Base-by-base conservation (phyloP, 441 rosid species). In the Metrosideros polymorpha region DNA sequence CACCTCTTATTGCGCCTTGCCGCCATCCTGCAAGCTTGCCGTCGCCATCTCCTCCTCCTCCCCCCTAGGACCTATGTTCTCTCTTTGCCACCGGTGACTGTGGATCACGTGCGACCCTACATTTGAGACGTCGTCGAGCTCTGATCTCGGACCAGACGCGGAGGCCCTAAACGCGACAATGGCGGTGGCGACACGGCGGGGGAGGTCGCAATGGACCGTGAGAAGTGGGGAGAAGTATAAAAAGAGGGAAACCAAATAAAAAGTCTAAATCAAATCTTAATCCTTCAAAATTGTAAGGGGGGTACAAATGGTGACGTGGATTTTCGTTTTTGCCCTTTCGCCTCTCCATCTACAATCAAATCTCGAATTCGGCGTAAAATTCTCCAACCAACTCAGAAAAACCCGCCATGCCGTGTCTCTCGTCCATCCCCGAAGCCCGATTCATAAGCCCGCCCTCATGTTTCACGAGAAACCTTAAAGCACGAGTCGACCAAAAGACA, bases 121-220 rank as follows among this genome's bases (percentile, higher is more conserved):
- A 56, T 10, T 25, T 27, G 30, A 30, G 15, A 56, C 15, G 30
- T 27, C 61, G 1, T 56, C 6, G 61, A 10, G 30, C 14, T 56
- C 27, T 7, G 29, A 27, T 56, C 30, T 56, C 0, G 4, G 17
- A 27, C 12, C 30, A 15, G 19, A n/a, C n/a, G 22, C 1, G 10
- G 71, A 59, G 71, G 35, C 5, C 35, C 35, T 29, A 29, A 2
- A 59, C 9, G 35, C 71, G 0, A 59, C 66, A 29, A 3, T 9
- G 0, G 8, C 45, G 6, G 2, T 1, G 17, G 9, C 0, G 17
- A 18, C 27, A 35, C 4, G 27, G 45, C 2, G 25, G 9, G 2
- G 25, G 25, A 7, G 24, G 8, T 52, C 6, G 55, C 55, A 18
- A 18, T 19, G 55, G 24, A 1, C 24, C n/a, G n/a, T n/a, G 27